Evolutionary conservation across 208 protist species (phyloP), one percentile per base, ranked within the genome.

Genomic region (Leishmania braziliensis): DNA sequence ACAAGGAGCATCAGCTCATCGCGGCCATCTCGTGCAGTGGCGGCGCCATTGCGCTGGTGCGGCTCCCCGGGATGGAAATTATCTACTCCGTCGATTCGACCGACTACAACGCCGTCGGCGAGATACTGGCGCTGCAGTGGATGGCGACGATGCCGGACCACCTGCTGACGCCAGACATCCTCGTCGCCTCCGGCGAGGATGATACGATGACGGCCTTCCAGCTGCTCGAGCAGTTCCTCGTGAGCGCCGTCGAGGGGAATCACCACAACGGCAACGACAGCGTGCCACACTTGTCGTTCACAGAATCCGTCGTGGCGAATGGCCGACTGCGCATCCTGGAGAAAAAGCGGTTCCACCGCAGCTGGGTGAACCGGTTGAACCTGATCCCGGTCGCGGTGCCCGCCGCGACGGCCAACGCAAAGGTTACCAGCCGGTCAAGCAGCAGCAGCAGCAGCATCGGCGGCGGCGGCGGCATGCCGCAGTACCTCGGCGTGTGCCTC

Each of bases 201-300:
- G 94, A 97, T 85, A 90, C 87, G 8, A 88, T 97, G 62, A 93
- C 90, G 18, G 81, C 88, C 70, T 97, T 95, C 72, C 91, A 91
- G 69, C 78, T 95, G 53, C 79, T 88, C 20, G 72, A 48, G 48
- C 78, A 69, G 43, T 82, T 70, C 54, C 78, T 77, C 54, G 54
- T 54, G 60, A 85, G 54, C 51, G 73, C 77, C 16, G 72, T 23
- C 6, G 82, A 74, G 10, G 78, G 62, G 16, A 76, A 29, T 62
- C 78, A 65, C 33, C 72, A 71, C 77, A 77, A 71, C 65, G 68
- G 69, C 79, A 77, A 63, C 78, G 71, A 72, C 76, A 80, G 36
- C 77, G 16, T 60, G 33, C 83, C 77, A 20, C 82, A 72, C 54
- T 48, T 81, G 16, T 86, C 84, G 20, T 86, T 80, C 18, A 84